Evolutionary conservation across 192 early-diverging fungal species (phyloP), one percentile per base, ranked within the genome.

Genomic region (Coemansia aciculifera): DNA sequence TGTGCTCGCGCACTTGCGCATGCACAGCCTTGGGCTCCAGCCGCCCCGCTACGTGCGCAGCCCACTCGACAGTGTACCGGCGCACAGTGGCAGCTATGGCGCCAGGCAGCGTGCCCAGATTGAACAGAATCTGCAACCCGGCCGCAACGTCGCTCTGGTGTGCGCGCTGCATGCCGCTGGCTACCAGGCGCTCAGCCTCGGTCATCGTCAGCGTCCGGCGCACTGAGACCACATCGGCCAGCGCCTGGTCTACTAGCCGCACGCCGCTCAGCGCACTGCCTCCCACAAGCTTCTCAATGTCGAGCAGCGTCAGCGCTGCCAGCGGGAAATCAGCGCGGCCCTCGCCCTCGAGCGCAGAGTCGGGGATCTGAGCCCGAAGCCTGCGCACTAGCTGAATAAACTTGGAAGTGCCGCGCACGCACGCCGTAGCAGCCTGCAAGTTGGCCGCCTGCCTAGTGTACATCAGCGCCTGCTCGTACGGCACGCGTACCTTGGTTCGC

Each of bases 401-500:
- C 63, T 52, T 46, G 15, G 79, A 34, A 5, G 61, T 63, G n/a
- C 36, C 40, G 0, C 74, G 70, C 1, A 73, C 72, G 15, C 56
- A 59, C 43, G 19, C 21, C 29, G 62, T 62, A 0, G 80, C 80
- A 17, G 56, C 36, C 17, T 78, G 76, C 72, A 78, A 61, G 46
- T 78, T 74, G 15, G 29, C 32, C 21, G 72, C 43, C 69, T 78
- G 76, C 10, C 38, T 31, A 0, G 66, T 63, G 27, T 72, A 78
- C 37, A 1, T 34, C 39, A 24, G 62, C 5, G 73, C 66, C 70
- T 83, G 81, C 54, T 71, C 62, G 36, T 75, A 71, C 4, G 81
- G 76, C 36, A 78, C 76, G 1, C 73, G 76, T 44, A 83, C 71
- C 31, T 56, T 63, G 1, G 72, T 64, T 7, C 76, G 81, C 61